Conservation (phyloP, 2,329 filamentous ascomycete genomes). For the Aspergillus candidus region DNA sequence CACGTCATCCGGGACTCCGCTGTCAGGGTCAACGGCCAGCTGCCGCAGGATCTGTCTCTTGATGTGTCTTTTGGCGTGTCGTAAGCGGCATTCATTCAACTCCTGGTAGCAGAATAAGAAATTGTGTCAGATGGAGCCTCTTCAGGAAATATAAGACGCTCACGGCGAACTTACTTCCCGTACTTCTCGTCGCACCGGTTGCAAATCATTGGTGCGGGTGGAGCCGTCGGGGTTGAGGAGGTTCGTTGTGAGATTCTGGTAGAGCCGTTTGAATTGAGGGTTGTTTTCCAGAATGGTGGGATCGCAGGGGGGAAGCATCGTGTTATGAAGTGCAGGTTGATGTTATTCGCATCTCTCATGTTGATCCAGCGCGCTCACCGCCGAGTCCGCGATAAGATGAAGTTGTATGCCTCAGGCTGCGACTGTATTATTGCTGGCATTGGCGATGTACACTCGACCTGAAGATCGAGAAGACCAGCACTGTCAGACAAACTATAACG, state of each 20-base stretch:
- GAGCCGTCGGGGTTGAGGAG: slow-evolving; percentile 39
- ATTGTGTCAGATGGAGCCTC: not conserved
- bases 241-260: slow-evolving; percentile 33
- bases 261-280: slow-evolving; percentile 38
- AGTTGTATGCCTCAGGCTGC: too few species aligned
- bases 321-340: not conserved
- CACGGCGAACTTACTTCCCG: slow-evolving; percentile 25
- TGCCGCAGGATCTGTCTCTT: slow-evolving; percentile 27
- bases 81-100: slow-evolving; percentile 29
- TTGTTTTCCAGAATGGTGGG: slow-evolving; percentile 35
- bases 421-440: too few species aligned
- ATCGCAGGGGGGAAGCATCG: slow-evolving; percentile 41
- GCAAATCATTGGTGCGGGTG: slow-evolving; percentile 26
- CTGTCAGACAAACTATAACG: too few species aligned
- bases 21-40: slow-evolving; percentile 29
- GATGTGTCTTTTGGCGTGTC: slow-evolving; percentile 28
- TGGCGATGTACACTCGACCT: too few species aligned
- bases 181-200: slow-evolving; percentile 25
- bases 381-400: too few species aligned
- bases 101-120: slow-evolving; percentile 23
- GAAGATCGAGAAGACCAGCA: too few species aligned
- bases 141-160: not conserved
- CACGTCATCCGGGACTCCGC: slow-evolving; percentile 30
- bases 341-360: too few species aligned
- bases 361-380: too few species aligned